Percentiles rank a stretch among this genome's conserved stretches.
These are phyloP conservation scores for Rhodamnia argentea DNA, from an alignment of 345 rosid species.

Conservation along the genomic window DNA sequence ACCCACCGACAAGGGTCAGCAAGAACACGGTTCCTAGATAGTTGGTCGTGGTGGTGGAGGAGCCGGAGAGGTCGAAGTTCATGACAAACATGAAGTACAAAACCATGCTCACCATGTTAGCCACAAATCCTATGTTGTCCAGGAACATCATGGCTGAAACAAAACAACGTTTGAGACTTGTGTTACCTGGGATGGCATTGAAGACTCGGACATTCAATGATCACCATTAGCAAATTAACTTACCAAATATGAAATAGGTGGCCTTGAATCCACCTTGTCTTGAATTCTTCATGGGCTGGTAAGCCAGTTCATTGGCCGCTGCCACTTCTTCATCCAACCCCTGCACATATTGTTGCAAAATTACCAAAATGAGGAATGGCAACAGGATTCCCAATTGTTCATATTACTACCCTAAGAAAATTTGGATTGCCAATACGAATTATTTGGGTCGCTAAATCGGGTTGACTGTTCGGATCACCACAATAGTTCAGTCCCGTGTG, in stretches of 20 bases:
- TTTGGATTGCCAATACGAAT: not conserved
- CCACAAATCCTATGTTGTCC: constrained; percentile 24
- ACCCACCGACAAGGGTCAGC: constrained; percentile 17
- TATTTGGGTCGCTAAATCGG: not conserved
- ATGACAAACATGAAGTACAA: constrained; percentile 12
- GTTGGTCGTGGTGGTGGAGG: constrained; percentile 22
- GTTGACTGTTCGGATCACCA: not conserved
- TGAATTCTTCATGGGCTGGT: constrained; percentile 4
- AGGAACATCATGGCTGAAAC: constrained; percentile 16
- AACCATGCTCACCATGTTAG: constrained; percentile 18
- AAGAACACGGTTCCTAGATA: constrained; percentile 15
- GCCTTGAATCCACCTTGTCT: constrained; percentile 16
- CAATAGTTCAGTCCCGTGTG: too few species aligned
- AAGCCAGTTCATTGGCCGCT: not conserved
- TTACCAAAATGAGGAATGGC: not conserved
- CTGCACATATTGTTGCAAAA: constrained; percentile 1
- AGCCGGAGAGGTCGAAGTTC: constrained; percentile 16
- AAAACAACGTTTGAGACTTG: not conserved
- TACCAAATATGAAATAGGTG: constrained; percentile 18
- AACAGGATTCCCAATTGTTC: not conserved
- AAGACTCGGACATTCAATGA: not conserved
- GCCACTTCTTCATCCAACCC: not conserved
- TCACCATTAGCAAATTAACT: not conserved
- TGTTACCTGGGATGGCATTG: not conserved
- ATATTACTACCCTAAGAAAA: not conserved